Conservation (phyloP, 2,329 filamentous ascomycete genomes). For the Fusarium oxysporum region DNA sequence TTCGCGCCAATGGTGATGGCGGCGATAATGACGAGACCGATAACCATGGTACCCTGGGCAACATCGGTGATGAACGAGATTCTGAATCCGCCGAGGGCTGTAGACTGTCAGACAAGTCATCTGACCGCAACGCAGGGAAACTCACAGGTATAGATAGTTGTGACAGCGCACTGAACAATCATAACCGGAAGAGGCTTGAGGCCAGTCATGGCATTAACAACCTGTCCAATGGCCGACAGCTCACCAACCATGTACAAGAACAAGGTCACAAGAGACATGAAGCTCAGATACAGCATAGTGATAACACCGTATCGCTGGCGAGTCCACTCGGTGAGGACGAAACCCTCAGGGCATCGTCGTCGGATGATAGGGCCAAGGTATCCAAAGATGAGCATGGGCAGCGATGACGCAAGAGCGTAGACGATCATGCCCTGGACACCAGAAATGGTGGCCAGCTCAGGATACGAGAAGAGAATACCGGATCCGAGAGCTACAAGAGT, state of each 20-base stretch:
- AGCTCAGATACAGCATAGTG: slow-evolving; percentile 78
- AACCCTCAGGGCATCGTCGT: slow-evolving; percentile 83
- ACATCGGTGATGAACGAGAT: slow-evolving; percentile 89
- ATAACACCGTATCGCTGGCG: slow-evolving; percentile 79
- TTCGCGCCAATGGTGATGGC: slow-evolving; percentile 82
- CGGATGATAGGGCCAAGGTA: slow-evolving; percentile 81
- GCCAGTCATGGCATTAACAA: slow-evolving; percentile 78
- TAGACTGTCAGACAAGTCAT: neutral
- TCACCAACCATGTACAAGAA: slow-evolving; percentile 91
- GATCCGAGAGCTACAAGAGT: slow-evolving; percentile 79
- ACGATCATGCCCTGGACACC: slow-evolving; percentile 83
- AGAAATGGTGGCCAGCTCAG: slow-evolving; percentile 81
- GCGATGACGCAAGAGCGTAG: slow-evolving; percentile 78
- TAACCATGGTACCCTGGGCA: slow-evolving; percentile 82
- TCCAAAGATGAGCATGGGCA: slow-evolving; percentile 81
- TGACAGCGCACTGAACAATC: slow-evolving; percentile 81
- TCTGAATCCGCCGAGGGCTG: slow-evolving; percentile 82
- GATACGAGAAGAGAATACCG: slow-evolving; percentile 85
- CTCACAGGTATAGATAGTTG: slow-evolving; percentile 85
- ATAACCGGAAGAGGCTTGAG: slow-evolving; percentile 79
- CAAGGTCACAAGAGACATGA: slow-evolving; percentile 82
- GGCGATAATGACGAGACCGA: slow-evolving; percentile 79
- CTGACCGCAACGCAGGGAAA: neutral
- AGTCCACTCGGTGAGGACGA: slow-evolving; percentile 87
- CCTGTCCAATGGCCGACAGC: slow-evolving; percentile 83